Evolutionary conservation across 768 basidiomycete genomes (phyloP).

Genomic region (Gyrodon lividus): DNA sequence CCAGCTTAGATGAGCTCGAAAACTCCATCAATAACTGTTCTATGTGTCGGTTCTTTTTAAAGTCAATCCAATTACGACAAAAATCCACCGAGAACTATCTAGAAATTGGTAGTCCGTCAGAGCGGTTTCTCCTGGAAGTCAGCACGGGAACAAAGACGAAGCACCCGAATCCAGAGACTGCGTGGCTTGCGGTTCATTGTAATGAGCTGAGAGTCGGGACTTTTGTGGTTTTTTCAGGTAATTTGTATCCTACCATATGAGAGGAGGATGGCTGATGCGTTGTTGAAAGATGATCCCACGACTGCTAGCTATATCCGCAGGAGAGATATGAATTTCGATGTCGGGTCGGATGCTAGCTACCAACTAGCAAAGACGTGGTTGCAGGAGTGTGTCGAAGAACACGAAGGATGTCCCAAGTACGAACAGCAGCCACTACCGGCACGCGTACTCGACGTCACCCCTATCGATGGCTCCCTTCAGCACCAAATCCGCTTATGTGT

Average conservation of each 20-base stretch:
- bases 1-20: not conserved
- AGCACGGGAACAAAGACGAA: not conserved
- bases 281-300: not conserved
- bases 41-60: not conserved
- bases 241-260: not conserved
- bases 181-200: not conserved
- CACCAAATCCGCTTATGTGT: not conserved
- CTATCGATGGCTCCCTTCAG: not conserved
- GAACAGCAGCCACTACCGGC: not conserved
- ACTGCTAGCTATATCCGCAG: not conserved
- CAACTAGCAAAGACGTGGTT: not conserved
- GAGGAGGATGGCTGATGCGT: not conserved
- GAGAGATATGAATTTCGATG: not conserved
- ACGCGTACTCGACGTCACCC: not conserved
- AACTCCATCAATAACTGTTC: not conserved
- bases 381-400: not conserved
- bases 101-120: not conserved
- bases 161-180: not conserved
- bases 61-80: not conserved
- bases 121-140: not conserved
- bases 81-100: not conserved
- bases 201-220: not conserved
- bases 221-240: not conserved
- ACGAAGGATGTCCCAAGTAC: not conserved
- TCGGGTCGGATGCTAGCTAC: not conserved